Conservation (phyloP, 1,284 basidiomycete genomes). For the Hymenochaete sp. region DNA sequence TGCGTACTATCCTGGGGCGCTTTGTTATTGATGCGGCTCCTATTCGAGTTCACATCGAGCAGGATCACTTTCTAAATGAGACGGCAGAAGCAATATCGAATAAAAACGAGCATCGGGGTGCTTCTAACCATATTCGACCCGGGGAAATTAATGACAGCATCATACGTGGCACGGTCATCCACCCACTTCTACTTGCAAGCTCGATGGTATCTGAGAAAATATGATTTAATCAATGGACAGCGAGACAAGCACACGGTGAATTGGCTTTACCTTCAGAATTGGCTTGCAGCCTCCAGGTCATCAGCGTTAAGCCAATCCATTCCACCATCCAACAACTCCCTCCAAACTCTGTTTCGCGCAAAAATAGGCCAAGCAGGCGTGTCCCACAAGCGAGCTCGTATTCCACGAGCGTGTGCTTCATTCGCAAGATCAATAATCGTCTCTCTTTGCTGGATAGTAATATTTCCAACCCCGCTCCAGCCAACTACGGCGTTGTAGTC, state of each 20-base stretch:
- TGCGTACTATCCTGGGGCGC: no score
- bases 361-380: constrained; percentile 42
- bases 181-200: no score
- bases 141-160: neutral
- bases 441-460: constrained; percentile 32
- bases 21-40: no score
- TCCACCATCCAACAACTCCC: constrained; percentile 33
- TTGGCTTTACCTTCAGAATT: constrained; percentile 26
- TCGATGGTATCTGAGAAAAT: no score
- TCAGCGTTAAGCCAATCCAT: constrained; percentile 49
- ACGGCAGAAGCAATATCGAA: no score
- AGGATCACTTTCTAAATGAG: no score
- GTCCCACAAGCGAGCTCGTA: constrained; percentile 45
- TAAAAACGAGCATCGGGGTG: no score
- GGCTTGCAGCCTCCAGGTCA: constrained; percentile 38
- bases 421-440: constrained; percentile 32
- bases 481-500: constrained; percentile 40
- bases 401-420: constrained; percentile 38
- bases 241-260: neutral
- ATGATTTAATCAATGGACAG: no score
- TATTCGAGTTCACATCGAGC: no score
- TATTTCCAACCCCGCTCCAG: constrained; percentile 39
- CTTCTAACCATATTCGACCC: no score
- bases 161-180: neutral
- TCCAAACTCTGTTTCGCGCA: constrained; percentile 39